Conservation (phyloP, 2,329 filamentous ascomycete species). For the Diaporthe citri region DNA sequence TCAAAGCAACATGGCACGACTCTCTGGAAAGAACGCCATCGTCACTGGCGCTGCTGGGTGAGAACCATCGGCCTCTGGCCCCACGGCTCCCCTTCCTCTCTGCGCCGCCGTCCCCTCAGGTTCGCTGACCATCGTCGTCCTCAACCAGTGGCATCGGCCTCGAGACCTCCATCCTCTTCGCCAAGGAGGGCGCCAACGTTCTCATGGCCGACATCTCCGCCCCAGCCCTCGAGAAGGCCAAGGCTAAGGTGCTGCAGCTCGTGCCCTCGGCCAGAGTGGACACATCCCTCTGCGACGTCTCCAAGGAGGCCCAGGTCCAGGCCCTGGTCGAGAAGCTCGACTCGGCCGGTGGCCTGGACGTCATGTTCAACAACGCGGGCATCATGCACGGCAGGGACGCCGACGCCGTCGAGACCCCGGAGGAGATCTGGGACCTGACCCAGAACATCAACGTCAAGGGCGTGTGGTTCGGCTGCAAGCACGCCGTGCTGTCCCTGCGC, state of each 20-base stretch:
- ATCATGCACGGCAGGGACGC: conserved; percentile 92
- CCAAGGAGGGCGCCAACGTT: conserved; percentile 87
- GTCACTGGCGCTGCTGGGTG: conserved; percentile 90
- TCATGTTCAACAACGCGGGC: conserved; percentile 98
- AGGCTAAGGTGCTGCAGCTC: conserved; percentile 80
- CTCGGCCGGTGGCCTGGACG: conserved; percentile 86
- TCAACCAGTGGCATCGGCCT: conserved; percentile 84
- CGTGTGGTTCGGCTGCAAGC: conserved; percentile 97
- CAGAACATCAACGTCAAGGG: conserved; percentile 97
- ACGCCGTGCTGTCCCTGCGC: conserved; percentile 85
- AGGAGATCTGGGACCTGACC: conserved; percentile 94
- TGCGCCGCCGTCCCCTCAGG: neutral
- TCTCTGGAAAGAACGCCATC: conserved; percentile 73
- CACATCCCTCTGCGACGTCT: conserved; percentile 74
- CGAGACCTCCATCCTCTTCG: conserved; percentile 91
- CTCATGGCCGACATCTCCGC: conserved; percentile 88
- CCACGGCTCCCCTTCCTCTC: neutral
- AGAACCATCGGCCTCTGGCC: conserved; percentile 46
- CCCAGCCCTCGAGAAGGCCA: conserved; percentile 81
- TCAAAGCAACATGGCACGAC: conserved; percentile 55
- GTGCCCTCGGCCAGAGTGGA: conserved; percentile 66
- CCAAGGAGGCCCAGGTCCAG: conserved; percentile 84
- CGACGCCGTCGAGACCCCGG: conserved; percentile 85
- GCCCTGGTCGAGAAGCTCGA: conserved; percentile 82
- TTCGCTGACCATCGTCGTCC: neutral